Evolutionary conservation across 2,329 filamentous ascomycete genomes (phyloP), one percentile per base, ranked within the genome.

Genomic region (Endothia cerciana): DNA sequence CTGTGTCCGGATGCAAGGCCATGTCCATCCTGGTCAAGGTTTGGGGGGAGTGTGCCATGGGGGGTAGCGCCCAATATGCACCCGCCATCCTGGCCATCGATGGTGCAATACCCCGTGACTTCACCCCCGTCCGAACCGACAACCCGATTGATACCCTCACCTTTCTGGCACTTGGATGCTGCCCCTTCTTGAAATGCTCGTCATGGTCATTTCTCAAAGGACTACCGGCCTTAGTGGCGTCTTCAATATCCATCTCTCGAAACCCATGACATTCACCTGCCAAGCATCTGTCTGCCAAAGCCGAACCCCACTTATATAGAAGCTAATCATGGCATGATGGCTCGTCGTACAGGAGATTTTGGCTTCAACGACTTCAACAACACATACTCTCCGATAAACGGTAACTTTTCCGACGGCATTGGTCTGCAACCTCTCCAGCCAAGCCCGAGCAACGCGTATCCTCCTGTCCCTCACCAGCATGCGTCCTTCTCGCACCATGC

Each of bases 61-160:
- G 58, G 60, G 55, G 56, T 62, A 72, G 71, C 69, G 71, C 68
- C 70, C 71, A 68, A 66, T 68, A 73, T 74, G 75, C 71, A 69
- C 75, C 77, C 78, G 77, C 78, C 79, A 80, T 82, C 81, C 81
- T 75, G 69, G 74, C 71, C 72, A 74, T 71, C 76, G 80, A 87
- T 87, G 84, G 81, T 83, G 85, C 83, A 82, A 88, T 87, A 84
- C 76, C 85, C 80, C 84, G 84, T 87, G 85, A 87, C 81, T 78
- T 79, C 67, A 51, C 51, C 40, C 28, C 45, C 41, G 33, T 49
- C 56, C 53, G 40, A 63, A 63, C 63, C 64, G 63, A 59, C 64
- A 57, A 66, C 47, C 57, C 64, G 63, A 66, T 62, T 58, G 56
- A 47, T 65, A 47, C 40, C 36, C 38, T 62, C 63, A 62, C 28